Percentiles rank a stretch among this genome's conserved stretches.
These are phyloP conservation scores for Fusarium graminum DNA, from an alignment of 2,329 filamentous ascomycete genomes.

Conservation along the genomic window DNA sequence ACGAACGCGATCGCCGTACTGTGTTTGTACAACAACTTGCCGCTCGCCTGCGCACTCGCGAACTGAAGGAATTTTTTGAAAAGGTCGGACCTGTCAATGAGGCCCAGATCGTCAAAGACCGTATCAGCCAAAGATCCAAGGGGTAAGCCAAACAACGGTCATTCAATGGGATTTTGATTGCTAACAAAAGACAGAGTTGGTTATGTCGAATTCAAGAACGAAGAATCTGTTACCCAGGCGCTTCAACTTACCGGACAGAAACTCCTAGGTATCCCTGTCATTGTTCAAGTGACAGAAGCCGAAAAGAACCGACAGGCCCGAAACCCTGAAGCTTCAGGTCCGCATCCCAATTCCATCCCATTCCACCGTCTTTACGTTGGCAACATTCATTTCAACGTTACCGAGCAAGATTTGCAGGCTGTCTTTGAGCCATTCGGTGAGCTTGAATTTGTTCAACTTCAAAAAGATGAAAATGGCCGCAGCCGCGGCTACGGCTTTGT, in stretches of 20 bases:
- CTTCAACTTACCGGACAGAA: conserved; percentile 99
- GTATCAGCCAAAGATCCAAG: conserved; percentile 96
- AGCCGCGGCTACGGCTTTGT: conserved; percentile 98
- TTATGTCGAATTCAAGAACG: conserved; percentile 98
- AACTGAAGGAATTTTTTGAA: conserved; percentile 95
- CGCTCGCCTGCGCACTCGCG: conserved; percentile 89
- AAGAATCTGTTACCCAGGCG: conserved; percentile 92
- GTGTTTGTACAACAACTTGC: conserved; percentile 99
- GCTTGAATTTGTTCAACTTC: conserved; percentile 96
- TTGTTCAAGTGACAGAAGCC: conserved; percentile 97
- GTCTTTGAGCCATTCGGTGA: conserved; percentile 98
- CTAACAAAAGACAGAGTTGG: conserved; percentile 78
- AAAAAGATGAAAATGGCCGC: conserved; percentile 92
- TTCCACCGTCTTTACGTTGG: conserved; percentile 99
- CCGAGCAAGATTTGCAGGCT: conserved; percentile 92
- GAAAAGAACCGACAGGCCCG: conserved; percentile 99
- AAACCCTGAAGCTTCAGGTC: conserved; percentile 76
- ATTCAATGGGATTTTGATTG: not conserved
- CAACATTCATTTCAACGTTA: conserved; percentile 99
- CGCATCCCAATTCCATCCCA: conserved; percentile 84
- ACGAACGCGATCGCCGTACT: conserved; percentile 95
- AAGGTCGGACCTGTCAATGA: conserved; percentile 95
- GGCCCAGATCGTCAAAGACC: conserved; percentile 98
- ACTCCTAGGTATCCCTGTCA: conserved; percentile 97
- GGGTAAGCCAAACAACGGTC: conserved; percentile 73